Evolutionary conservation across 192 early-diverging fungal species (phyloP).

Genomic region (Martensiomyces pterosporus): DNA sequence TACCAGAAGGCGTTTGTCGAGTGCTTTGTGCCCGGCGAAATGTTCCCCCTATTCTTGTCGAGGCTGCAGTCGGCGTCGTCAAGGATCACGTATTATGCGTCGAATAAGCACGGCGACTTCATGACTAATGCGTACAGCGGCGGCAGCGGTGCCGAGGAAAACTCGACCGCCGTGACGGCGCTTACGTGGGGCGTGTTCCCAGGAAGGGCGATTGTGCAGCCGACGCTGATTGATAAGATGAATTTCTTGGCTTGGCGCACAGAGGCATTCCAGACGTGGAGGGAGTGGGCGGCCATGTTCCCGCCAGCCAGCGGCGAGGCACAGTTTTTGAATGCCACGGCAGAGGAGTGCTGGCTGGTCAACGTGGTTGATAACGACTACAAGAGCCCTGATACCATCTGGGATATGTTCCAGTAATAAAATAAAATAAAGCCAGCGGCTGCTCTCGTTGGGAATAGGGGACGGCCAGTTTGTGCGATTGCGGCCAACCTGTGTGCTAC

Average conservation of each 20-base stretch:
- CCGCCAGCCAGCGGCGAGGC: constrained; percentile 43
- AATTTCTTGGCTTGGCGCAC: constrained; percentile 96
- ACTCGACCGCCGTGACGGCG: constrained; percentile 44
- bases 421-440: too few species aligned
- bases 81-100: constrained; percentile 86
- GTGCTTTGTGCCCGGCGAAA: constrained; percentile 76
- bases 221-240: constrained; percentile 88
- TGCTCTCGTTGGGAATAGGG: too few species aligned
- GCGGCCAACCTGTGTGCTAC: too few species aligned
- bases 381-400: constrained; percentile 56
- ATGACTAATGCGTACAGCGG: constrained; percentile 52
- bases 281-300: constrained; percentile 82
- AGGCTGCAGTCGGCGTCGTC: constrained; percentile 60
- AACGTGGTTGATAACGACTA: constrained; percentile 97
- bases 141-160: constrained; percentile 1
- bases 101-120: constrained; percentile 73
- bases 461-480: too few species aligned
- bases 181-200: constrained; percentile 99
- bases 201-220: constrained; percentile 92
- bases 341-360: constrained; percentile 81
- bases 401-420: constrained; percentile 33
- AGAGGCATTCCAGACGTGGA: constrained; percentile 93
- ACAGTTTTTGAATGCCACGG: constrained; percentile 58
- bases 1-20: constrained; percentile 99
- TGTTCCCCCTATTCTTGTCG: constrained; percentile 66